A percentile compares a stretch with the other conserved stretches of the same genome.
phyloP scores from a whole-genome alignment of 768 basidiomycete species.

The Boletellus sp. region DNA sequence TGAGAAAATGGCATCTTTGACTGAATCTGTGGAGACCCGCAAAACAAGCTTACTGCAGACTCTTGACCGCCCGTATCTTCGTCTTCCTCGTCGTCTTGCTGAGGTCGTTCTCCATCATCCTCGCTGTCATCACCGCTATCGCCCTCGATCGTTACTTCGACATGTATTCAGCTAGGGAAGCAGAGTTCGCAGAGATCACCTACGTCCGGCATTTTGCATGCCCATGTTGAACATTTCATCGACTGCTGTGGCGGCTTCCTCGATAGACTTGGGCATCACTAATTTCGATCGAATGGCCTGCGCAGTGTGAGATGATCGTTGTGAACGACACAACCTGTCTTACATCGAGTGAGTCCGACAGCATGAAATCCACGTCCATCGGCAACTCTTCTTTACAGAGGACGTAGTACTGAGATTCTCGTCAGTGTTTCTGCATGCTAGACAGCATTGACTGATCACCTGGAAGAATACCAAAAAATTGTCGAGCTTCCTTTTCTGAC shows the following conservation, averaged over 20 bases:
- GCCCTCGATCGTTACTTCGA: constrained; percentile 33
- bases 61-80: constrained; percentile 47
- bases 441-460: constrained; percentile 39
- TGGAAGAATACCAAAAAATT: constrained; percentile 92
- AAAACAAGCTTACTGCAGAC: constrained; percentile 46
- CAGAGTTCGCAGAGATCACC: constrained; percentile 17
- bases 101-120: constrained; percentile 37
- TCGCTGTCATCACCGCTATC: constrained; percentile 55
- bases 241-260: constrained; percentile 83
- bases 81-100: constrained; percentile 62
- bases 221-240: constrained; percentile 82
- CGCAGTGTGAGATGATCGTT: neutral
- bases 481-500: constrained; percentile 89
- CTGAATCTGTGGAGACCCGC: neutral
- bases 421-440: constrained; percentile 3
- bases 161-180: constrained; percentile 14
- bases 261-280: constrained; percentile 63
- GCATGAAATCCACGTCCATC: constrained; percentile 98
- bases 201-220: constrained; percentile 57
- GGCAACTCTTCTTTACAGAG: constrained; percentile 87
- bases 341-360: constrained; percentile 91
- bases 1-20: neutral
- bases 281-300: constrained; percentile 88
- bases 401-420: constrained; percentile 62
- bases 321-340: constrained; percentile 7